A percentile compares a stretch with the other conserved stretches of the same genome.
phyloP scores from a whole-genome alignment of 31 red algal species.

The Odonthalia washingtoniensis region DNA sequence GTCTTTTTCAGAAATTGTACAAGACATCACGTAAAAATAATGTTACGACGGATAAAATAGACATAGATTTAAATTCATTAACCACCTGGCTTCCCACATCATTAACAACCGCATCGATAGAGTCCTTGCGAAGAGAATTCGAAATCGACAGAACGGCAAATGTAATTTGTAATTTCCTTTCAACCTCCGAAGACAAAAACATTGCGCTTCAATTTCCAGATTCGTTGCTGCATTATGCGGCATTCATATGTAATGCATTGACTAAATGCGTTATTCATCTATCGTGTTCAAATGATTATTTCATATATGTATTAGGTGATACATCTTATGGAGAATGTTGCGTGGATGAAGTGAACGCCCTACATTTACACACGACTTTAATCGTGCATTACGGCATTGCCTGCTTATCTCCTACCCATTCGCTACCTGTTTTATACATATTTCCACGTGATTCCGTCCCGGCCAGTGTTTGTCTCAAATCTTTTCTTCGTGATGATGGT shows the following conservation, averaged over 20 bases:
- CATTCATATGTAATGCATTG: conserved; percentile 54
- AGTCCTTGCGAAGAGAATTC: no score
- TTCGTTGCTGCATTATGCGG: conserved; percentile 51
- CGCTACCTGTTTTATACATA: conserved; percentile 75
- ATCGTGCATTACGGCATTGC: conserved; percentile 89
- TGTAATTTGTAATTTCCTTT: not conserved
- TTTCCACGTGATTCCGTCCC: conserved; percentile 50
- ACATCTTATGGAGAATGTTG: conserved; percentile 91
- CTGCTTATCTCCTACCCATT: conserved; percentile 74
- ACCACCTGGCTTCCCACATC: no score
- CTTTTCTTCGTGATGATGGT: conserved; percentile 27
- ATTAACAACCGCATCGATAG: no score
- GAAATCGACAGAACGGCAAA: not conserved
- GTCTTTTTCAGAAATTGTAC: no score
- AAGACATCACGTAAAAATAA: no score
- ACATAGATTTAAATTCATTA: no score
- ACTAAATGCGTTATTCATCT: not conserved
- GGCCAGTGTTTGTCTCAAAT: not conserved
- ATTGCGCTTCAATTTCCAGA: conserved; percentile 82
- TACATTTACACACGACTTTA: conserved; percentile 64
- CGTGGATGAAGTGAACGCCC: conserved; percentile 86
- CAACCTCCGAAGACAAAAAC: not conserved
- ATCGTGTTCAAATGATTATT: not conserved
- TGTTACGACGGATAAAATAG: no score
- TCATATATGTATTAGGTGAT: conserved; percentile 82